A percentile compares a stretch with the other conserved stretches of the same genome.
These are phyloP conservation scores for Cyclostephanos invisitatus DNA, from an alignment of 108 stramenopile species.

Conservation along the genomic window DNA sequence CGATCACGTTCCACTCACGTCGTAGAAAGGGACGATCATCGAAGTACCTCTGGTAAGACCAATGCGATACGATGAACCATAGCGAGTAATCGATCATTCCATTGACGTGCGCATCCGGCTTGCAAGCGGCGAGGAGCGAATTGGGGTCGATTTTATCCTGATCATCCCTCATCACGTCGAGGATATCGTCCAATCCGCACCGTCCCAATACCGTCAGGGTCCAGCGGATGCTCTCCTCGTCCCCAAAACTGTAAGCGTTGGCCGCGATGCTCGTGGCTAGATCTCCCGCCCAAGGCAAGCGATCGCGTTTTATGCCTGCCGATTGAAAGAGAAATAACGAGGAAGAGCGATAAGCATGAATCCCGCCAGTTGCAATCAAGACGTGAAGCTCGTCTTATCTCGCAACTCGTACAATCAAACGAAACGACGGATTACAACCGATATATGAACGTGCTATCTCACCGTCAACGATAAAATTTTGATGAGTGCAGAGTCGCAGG, in stretches of 20 bases:
- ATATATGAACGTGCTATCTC: neutral
- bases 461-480: slow-evolving; percentile 48
- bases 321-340: neutral
- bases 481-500: slow-evolving; percentile 31
- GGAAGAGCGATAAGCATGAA: neutral
- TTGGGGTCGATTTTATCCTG: neutral
- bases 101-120: slow-evolving; percentile 38
- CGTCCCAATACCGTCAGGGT: slow-evolving; percentile 42
- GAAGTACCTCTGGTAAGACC: slow-evolving; percentile 45
- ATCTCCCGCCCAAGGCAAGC: slow-evolving; percentile 52
- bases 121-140: neutral
- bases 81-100: slow-evolving; percentile 50
- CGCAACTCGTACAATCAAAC: no score
- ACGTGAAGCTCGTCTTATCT: no score
- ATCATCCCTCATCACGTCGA: neutral
- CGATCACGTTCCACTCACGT: slow-evolving; percentile 36
- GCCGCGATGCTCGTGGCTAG: slow-evolving; percentile 40
- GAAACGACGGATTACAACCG: neutral
- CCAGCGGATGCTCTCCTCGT: slow-evolving; percentile 33
- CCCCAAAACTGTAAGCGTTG: slow-evolving; percentile 26
- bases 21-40: slow-evolving; percentile 34
- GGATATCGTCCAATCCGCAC: slow-evolving; percentile 29
- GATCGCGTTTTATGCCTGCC: slow-evolving; percentile 42
- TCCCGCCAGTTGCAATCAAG: no score
- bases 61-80: slow-evolving; percentile 45